A percentile compares a stretch with the other conserved stretches of the same genome.
Conservation (phyloP, 2,329 filamentous ascomycete species). For the Pseudophaeomoniella oleicola region DNA sequence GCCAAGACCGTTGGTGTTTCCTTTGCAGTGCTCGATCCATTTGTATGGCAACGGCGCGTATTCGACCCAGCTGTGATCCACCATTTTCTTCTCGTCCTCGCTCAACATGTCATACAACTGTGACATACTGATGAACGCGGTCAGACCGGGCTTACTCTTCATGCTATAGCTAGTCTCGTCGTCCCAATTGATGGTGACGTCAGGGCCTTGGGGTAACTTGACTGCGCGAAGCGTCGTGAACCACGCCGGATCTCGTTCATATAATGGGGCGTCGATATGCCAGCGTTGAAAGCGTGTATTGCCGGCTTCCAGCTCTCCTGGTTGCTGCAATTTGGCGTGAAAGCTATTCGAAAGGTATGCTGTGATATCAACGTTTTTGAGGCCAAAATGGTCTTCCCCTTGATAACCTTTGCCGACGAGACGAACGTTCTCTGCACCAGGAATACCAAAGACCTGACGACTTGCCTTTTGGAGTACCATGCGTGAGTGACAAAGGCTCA, state of each 20-base stretch:
- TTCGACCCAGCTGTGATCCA: conserved; percentile 31
- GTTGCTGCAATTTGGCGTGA: conserved; percentile 19
- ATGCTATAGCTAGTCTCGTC: conserved; percentile 28
- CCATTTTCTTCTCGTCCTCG: conserved; percentile 24
- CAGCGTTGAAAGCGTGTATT: conserved; percentile 32
- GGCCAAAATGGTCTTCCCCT: conserved; percentile 28
- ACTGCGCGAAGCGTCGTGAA: conserved; percentile 28
- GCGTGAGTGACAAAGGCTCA: no score
- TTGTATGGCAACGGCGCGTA: conserved; percentile 30
- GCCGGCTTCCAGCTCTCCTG: conserved; percentile 23
- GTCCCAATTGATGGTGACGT: conserved; percentile 27
- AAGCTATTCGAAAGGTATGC: conserved; percentile 22
- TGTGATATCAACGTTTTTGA: conserved; percentile 21
- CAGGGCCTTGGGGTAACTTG: conserved; percentile 21
- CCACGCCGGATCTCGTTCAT: conserved; percentile 25
- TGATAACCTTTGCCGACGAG: conserved; percentile 32
- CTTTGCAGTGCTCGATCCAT: conserved; percentile 28
- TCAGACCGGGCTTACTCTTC: conserved; percentile 27
- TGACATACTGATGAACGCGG: conserved; percentile 29
- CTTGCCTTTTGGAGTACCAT: conserved; percentile 17
- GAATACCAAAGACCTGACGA: conserved; percentile 24
- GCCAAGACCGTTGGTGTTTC: conserved; percentile 25
- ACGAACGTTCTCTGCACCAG: conserved; percentile 28
- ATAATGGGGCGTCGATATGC: conserved; percentile 35
- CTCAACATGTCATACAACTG: conserved; percentile 28